These are phyloP conservation scores for Neofusicoccum ribis DNA, from an alignment of 2,329 filamentous ascomycete genomes.

Conservation along the genomic window DNA sequence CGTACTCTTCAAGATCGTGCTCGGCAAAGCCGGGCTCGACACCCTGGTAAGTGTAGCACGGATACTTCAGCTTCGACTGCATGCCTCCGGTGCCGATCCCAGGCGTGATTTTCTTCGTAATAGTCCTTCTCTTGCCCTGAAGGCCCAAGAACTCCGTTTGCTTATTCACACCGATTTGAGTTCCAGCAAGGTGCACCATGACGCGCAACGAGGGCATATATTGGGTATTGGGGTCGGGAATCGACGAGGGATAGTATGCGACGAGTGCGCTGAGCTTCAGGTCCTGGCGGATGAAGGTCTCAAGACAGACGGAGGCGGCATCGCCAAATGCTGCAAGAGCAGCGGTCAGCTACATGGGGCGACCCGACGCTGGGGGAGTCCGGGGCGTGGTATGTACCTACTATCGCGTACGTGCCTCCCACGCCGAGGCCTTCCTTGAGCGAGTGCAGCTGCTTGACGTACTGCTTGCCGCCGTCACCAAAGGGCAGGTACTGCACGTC, in stretches of 20 bases:
- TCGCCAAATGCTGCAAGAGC: slow-evolving; percentile 56
- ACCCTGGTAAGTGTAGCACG: slow-evolving; percentile 56
- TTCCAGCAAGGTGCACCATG: slow-evolving; percentile 59
- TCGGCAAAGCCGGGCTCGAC: slow-evolving; percentile 69
- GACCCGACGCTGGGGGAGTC: neutral
- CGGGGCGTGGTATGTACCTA: slow-evolving; percentile 47
- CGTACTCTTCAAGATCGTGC: slow-evolving; percentile 66
- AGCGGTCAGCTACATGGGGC: neutral
- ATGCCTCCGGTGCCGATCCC: slow-evolving; percentile 53
- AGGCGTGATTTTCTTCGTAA: slow-evolving; percentile 50
- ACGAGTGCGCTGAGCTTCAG: slow-evolving; percentile 58
- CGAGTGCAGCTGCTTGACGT: slow-evolving; percentile 49
- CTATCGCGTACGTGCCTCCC: slow-evolving; percentile 62
- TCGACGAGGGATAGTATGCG: slow-evolving; percentile 63
- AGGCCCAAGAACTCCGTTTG: slow-evolving; percentile 54
- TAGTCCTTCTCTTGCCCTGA: slow-evolving; percentile 51
- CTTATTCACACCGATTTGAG: slow-evolving; percentile 50
- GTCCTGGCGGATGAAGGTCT: slow-evolving; percentile 54
- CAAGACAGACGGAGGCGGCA: slow-evolving; percentile 60
- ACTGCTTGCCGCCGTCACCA: slow-evolving; percentile 50
- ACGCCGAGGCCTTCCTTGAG: slow-evolving; percentile 57
- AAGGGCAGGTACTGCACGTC: slow-evolving; percentile 57
- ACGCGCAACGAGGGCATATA: slow-evolving; percentile 49
- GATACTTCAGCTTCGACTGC: slow-evolving; percentile 42
- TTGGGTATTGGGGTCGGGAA: slow-evolving; percentile 53